Base-by-base conservation (phyloP, 495 filamentous ascomycete species). In the Parachaetomium inaequale region DNA sequence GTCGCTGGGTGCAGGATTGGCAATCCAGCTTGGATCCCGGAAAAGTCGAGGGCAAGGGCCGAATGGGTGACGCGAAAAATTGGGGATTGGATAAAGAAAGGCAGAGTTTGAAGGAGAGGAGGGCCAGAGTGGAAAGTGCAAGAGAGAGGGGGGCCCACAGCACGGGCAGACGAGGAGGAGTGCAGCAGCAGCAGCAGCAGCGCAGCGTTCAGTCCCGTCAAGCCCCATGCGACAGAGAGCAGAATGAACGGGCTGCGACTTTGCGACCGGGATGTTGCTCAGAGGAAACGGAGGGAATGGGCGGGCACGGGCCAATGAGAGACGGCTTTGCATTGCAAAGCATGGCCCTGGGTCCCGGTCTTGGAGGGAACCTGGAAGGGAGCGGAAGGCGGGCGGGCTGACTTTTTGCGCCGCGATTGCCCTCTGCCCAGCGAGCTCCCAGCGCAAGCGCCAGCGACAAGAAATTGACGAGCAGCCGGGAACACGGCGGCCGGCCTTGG, bases 101-200 rank as follows among this genome's bases (percentile, higher is more conserved):
- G 62, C 69, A 74, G 70, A 72, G 68, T 74, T 72, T 71, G 70
- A 68, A 66, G 66, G 66, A 58, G 68, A 63, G 61, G 65, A 67
- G 63, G 53, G 68, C 47, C 67, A 65, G 61, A 65, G 66, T 68
- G 61, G 69, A 65, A 66, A 65, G 66, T 63, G 65, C 60, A 63
- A 67, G 64, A 69, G 63, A 59, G 67, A 66, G 69, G 66, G 66
- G 70, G 64, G 63, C 67, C 67, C 68, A 70, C 70, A n/a, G n/a
- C n/a, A 63, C 51, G 58, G 67, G 45, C 46, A 63, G 61, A 55
- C 52, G 61, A 64, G 60, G n/a, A 58, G 38, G 36, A 50, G 64
- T 52, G 55, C 49, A 57, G n/a, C n/a, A n/a, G n/a, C n/a, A n/a
- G n/a, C n/a, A n/a, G n/a, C n/a, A n/a, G n/a, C n/a, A n/a, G 43